Conservation (phyloP, 2,329 filamentous ascomycete species). For the Microdochium trichocladiopsis region DNA sequence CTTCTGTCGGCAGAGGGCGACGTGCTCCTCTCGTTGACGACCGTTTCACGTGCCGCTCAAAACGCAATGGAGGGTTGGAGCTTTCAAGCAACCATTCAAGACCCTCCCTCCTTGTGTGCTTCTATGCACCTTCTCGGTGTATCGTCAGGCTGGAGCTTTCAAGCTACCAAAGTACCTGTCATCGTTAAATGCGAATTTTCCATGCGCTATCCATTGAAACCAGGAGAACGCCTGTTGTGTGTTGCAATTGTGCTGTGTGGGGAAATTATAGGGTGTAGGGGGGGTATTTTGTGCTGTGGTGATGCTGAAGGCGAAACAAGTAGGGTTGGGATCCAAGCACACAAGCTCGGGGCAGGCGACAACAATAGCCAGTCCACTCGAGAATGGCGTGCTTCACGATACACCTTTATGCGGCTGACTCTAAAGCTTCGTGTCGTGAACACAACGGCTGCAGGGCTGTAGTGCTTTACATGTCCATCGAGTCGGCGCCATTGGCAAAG, state of each 20-base stretch:
- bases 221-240: conserved; percentile 22
- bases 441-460: neutral
- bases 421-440: conserved; percentile 3
- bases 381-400: no score
- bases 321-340: no score
- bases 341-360: neutral
- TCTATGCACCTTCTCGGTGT: conserved; percentile 16
- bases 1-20: conserved; percentile 1
- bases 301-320: neutral
- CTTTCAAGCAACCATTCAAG: conserved; percentile 42
- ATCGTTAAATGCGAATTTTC: conserved; percentile 19
- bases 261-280: conserved; percentile 1
- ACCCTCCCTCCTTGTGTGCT: conserved; percentile 24
- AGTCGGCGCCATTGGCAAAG: conserved; percentile 70
- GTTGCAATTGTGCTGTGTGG: neutral
- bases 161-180: conserved; percentile 54
- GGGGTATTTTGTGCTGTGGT: conserved; percentile 1
- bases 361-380: no score
- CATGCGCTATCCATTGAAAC: conserved; percentile 19
- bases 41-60: neutral
- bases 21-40: conserved; percentile 1
- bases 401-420: neutral
- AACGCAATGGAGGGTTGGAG: conserved; percentile 30
- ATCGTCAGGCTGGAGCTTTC: conserved; percentile 53
- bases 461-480: conserved; percentile 55